Percentiles rank a stretch among this genome's conserved stretches.
These are phyloP conservation scores for Starmerella stigmatis DNA, from an alignment of 805 yeast genomes.

Conservation along the genomic window DNA sequence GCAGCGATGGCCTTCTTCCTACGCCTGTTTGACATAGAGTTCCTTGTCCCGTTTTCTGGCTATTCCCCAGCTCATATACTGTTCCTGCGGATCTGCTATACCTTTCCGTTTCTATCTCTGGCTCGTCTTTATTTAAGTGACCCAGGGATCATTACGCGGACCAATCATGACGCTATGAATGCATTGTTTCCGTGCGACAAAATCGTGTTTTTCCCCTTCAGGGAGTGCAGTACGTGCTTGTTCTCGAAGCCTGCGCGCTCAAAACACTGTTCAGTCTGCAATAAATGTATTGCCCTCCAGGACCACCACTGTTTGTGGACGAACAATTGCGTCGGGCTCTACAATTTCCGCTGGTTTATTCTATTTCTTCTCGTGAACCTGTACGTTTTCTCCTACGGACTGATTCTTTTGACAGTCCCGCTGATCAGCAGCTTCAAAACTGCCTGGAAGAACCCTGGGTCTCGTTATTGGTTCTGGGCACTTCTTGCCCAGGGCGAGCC, in stretches of 20 bases:
- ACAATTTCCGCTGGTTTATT: constrained; percentile 53
- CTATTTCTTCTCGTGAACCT: constrained; percentile 44
- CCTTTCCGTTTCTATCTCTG: constrained; percentile 22
- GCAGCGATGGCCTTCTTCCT: constrained; percentile 20
- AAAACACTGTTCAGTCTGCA: constrained; percentile 49
- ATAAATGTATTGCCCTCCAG: constrained; percentile 37
- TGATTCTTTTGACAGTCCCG: constrained; percentile 27
- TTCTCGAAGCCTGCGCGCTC: constrained; percentile 46
- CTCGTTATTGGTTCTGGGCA: constrained; percentile 10
- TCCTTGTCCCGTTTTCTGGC: constrained; percentile 1
- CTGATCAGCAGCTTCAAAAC: background rate
- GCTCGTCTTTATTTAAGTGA: constrained; percentile 30
- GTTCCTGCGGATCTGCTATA: constrained; percentile 17
- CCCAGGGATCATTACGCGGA: constrained; percentile 31
- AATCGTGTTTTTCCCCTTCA: constrained; percentile 42
- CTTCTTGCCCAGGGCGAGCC: constrained; percentile 12
- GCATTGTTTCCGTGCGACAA: constrained; percentile 37
- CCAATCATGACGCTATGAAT: constrained; percentile 22
- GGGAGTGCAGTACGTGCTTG: constrained; percentile 41
- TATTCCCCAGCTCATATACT: constrained; percentile 16
- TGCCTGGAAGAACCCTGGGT: constrained; percentile 4
- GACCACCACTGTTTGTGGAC: constrained; percentile 60
- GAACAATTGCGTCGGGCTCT: constrained; percentile 50
- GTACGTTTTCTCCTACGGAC: constrained; percentile 38
- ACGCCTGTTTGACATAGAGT: constrained; percentile 14